Evolutionary conservation across 208 protist species (phyloP).

Genomic region (Phytomonas serpens): DNA sequence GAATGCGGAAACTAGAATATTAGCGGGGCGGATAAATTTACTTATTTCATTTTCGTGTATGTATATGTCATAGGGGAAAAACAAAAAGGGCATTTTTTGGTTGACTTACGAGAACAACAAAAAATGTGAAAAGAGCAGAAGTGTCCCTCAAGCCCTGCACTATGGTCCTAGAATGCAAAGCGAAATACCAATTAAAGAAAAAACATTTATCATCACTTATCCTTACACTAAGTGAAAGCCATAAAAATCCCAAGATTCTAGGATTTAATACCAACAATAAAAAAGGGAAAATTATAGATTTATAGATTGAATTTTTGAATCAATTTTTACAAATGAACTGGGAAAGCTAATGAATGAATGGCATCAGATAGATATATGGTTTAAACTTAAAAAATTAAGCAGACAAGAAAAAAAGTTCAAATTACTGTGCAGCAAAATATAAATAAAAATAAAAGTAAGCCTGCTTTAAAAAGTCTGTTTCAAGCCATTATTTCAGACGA

Average conservation of each 20-base stretch:
- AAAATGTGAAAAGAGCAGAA: neutral
- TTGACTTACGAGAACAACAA: neutral
- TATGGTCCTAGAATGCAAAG: neutral
- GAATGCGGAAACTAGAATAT: neutral
- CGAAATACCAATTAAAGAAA: neutral
- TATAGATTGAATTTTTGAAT: slow-evolving; percentile 11
- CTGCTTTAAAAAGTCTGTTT: slow-evolving; percentile 4
- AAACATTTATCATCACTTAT: neutral
- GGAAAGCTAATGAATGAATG: neutral
- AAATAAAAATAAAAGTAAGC: slow-evolving; percentile 15
- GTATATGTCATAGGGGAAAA: neutral
- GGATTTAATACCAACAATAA: slow-evolving; percentile 10
- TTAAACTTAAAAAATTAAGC: slow-evolving; percentile 12
- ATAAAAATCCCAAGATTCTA: neutral
- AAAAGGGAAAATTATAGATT: slow-evolving; percentile 5
- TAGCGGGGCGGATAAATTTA: neutral
- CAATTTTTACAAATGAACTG: slow-evolving; percentile 10
- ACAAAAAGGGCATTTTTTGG: neutral
- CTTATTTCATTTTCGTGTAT: neutral
- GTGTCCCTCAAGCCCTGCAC: neutral
- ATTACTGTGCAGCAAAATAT: neutral
- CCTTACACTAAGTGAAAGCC: neutral
- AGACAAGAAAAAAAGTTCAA: slow-evolving; percentile 14
- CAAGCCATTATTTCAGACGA: slow-evolving; percentile 2
- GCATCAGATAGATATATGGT: neutral